Evolutionary conservation across 2,329 filamentous ascomycete genomes (phyloP).

Genomic region (Curvularia lunata): DNA sequence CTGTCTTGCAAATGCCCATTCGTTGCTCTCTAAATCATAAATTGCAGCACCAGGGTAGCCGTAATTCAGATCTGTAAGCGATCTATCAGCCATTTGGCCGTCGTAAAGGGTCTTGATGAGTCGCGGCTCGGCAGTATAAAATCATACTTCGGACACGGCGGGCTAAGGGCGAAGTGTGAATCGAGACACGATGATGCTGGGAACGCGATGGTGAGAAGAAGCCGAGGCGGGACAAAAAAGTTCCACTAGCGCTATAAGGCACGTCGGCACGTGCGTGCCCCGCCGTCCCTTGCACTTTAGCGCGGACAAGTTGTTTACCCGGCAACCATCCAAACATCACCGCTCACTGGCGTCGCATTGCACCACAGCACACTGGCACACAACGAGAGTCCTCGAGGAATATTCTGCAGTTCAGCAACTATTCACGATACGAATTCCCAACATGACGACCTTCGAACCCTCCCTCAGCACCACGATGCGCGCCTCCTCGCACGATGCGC

Average conservation of each 20-base stretch:
- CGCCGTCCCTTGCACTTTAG: constrained; percentile 19
- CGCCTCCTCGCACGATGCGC: constrained; percentile 63
- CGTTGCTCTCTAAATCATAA: constrained; percentile 56
- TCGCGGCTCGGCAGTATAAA: constrained; percentile 10
- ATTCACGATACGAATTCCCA: constrained; percentile 37
- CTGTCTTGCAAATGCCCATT: constrained; percentile 58
- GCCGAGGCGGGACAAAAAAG: constrained; percentile 23
- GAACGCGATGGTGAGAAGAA: constrained; percentile 16
- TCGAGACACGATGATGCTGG: neutral
- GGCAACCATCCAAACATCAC: constrained; percentile 34
- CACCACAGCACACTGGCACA: constrained; percentile 27
- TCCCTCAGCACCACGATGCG: constrained; percentile 71
- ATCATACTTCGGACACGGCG: constrained; percentile 33
- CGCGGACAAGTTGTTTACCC: constrained; percentile 36
- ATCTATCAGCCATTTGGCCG: constrained; percentile 65
- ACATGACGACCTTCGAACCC: constrained; percentile 69
- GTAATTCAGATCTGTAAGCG: constrained; percentile 57
- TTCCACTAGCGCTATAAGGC: constrained; percentile 32
- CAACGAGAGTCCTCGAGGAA: neutral
- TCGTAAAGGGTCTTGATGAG: constrained; percentile 28
- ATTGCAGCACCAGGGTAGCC: constrained; percentile 60
- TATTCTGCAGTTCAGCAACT: neutral
- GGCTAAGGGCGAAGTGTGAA: neutral
- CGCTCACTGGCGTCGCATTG: constrained; percentile 12
- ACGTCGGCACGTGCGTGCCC: constrained; percentile 38